Base-by-base conservation (phyloP, 2,329 filamentous ascomycete species). In the Fusarium verticillioides region DNA sequence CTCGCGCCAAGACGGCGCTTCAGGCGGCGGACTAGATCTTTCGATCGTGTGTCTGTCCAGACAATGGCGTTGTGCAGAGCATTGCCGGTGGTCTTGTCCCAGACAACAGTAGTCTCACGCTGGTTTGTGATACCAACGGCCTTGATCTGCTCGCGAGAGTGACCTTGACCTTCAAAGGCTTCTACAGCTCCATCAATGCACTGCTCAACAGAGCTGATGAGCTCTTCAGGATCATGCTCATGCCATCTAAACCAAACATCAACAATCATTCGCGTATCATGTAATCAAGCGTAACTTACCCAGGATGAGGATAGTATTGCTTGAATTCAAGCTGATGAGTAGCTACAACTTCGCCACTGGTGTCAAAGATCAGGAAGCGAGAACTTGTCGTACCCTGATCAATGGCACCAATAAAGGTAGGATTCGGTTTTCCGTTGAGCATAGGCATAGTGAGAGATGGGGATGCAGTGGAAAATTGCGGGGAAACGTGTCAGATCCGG, bases 111-210 rank as follows among this genome's bases (percentile, higher is more conserved):
- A 11, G 94, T 96, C 82, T 96, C 94, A 79, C 94, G 88, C 84
- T 96, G 94, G 82, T 94, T 95, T 74, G 94, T 95, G 80, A 96
- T 93, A 58, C 94, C 94, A 70, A 96, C 87, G 13, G 92, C 89
- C 80, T 89, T 91, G 80, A 96, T 94, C 78, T 93, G 90, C 59
- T 87, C 85, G 72, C 87, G 86, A 49, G 87, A 87, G 82, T 94
- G 89, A 50, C 93, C 93, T 69, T 90, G 85, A 26, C 88, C 87
- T 63, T 92, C 84, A 81, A 96, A 96, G 11, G 88, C 84, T 74
- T 90, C 87, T 56, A 93, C 90, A 5, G 93, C 92, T 68, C 90
- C 89, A 75, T 95, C 92, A 73, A 96, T 94, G 82, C 94, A 96
- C 73, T 87, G 85, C 78, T 93, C 88, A 30, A 95, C 93, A 2